Percentiles rank a stretch among this genome's conserved stretches.
These are phyloP conservation scores for Fusarium sambucinum DNA, from an alignment of 2,329 filamentous ascomycete genomes.

Conservation along the genomic window DNA sequence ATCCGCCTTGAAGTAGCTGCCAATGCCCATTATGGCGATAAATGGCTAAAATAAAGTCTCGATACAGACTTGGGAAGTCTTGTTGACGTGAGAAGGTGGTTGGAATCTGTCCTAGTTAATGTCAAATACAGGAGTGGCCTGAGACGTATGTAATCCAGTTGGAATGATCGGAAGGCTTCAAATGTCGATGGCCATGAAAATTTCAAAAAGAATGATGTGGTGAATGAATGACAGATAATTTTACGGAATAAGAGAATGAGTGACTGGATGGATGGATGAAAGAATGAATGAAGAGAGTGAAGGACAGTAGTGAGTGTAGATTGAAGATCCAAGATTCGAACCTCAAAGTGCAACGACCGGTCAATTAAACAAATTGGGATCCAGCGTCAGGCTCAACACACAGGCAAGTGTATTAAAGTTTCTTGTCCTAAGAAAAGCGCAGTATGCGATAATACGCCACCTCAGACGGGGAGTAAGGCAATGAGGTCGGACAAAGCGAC, in stretches of 20 bases:
- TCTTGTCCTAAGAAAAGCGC: slow-evolving; percentile 17
- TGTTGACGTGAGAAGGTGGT: background rate
- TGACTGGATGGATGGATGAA: background rate
- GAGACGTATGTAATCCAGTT: background rate
- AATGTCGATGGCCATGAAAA: slow-evolving; percentile 10
- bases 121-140: background rate
- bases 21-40: slow-evolving; percentile 66
- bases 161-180: slow-evolving; percentile 31
- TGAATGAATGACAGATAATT: slow-evolving; percentile 22
- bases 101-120: background rate
- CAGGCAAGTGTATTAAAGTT: slow-evolving; percentile 27
- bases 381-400: slow-evolving; percentile 19
- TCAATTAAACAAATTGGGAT: slow-evolving; percentile 31
- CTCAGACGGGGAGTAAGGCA: slow-evolving; percentile 14
- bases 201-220: slow-evolving; percentile 10
- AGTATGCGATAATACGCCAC: slow-evolving; percentile 32
- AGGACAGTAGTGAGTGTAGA: slow-evolving; percentile 20
- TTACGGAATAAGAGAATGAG: slow-evolving; percentile 18
- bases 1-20: slow-evolving; percentile 71
- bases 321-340: slow-evolving; percentile 4
- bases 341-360: slow-evolving; percentile 12
- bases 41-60: background rate
- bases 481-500: slow-evolving; percentile 36
- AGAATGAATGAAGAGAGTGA: slow-evolving; percentile 24
- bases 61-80: background rate